Base-by-base conservation (phyloP, 805 yeast genomes). In the Ogataea polymorpha region DNA sequence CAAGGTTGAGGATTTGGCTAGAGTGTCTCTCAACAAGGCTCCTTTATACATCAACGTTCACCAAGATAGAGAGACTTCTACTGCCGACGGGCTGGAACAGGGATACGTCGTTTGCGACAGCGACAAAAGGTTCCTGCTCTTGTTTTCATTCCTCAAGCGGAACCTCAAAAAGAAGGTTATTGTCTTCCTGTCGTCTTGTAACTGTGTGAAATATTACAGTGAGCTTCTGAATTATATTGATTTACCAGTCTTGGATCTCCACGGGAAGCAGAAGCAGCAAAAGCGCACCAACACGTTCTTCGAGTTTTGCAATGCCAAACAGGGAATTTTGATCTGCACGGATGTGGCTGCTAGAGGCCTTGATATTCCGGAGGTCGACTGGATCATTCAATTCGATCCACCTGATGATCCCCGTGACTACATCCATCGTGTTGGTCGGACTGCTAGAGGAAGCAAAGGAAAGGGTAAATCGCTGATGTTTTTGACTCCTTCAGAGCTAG, bases 341-440 rank as follows among this genome's bases (percentile, higher is more conserved):
- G 99, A 93, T 66, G 99, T 93, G 53, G 99, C 99, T 23, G 99
- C 99, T 16, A 82, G 99, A 75, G 99, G 99, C 17, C 78, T 93
- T 52, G 99, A 93, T 71, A 93, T 93, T 54, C 99, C 99, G 39
- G 83, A 95, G 21, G 99, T 93, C 41, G 99, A 95, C 70, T 93
- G 99, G 99, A 93, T 93, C 59, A 85, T 93, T 51, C 99, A 93
- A 72, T 93, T 88, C 60, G 99, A 93, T 65, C 99, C 99, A 41
- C 99, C 99, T 63, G 99, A 93, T 82, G 99, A 93, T 69, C 99
- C 99, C 67, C 82, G 98, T 70, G 98, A 93, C 68, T 93, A 93
- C 65, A 93, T 93, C 54, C 99, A 93, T 70, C 81, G 99, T 67
- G 99, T 93, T 26, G 99, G 99, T 52, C 83, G 99, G 74, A 93